phyloP scores from a whole-genome alignment of 805 yeast species.

The Isabelozyma pseudorhagii region DNA sequence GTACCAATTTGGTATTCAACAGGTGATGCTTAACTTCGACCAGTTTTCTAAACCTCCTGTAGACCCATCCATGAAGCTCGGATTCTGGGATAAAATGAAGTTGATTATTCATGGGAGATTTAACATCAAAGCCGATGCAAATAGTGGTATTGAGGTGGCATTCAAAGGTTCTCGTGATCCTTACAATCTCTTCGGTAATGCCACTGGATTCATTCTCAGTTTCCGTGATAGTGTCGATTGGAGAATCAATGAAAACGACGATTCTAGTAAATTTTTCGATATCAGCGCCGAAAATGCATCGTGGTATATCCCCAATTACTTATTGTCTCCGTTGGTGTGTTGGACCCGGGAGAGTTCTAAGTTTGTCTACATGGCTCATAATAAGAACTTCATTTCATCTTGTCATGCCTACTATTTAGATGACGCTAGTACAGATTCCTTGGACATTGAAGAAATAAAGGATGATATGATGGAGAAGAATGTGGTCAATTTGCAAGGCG shows the following conservation, averaged over 20 bases:
- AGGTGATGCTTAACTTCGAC: constrained; percentile 72
- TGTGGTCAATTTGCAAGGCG: constrained; percentile 59
- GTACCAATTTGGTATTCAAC: constrained; percentile 80
- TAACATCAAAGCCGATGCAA: constrained; percentile 47
- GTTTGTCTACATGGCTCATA: constrained; percentile 45
- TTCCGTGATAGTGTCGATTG: constrained; percentile 64
- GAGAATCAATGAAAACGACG: constrained; percentile 60
- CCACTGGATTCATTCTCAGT: constrained; percentile 75
- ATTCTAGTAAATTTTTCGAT: constrained; percentile 64
- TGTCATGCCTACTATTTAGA: constrained; percentile 49
- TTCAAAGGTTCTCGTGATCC: constrained; percentile 81
- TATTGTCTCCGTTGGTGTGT: constrained; percentile 45
- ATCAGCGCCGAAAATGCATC: constrained; percentile 60
- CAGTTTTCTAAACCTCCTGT: constrained; percentile 85
- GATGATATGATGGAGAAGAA: constrained; percentile 42
- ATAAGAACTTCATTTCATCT: constrained; percentile 40
- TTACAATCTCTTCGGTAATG: constrained; percentile 58
- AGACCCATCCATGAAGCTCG: constrained; percentile 81
- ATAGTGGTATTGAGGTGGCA: constrained; percentile 51
- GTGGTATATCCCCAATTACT: constrained; percentile 75
- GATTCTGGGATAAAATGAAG: constrained; percentile 91
- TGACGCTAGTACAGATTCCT: constrained; percentile 8
- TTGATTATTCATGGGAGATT: constrained; percentile 72
- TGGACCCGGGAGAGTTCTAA: constrained; percentile 55
- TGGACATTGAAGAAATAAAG: constrained; percentile 2